Evolutionary conservation across 768 basidiomycete genomes (phyloP), one percentile per base, ranked within the genome.

Genomic region (Lactifluus volemus): DNA sequence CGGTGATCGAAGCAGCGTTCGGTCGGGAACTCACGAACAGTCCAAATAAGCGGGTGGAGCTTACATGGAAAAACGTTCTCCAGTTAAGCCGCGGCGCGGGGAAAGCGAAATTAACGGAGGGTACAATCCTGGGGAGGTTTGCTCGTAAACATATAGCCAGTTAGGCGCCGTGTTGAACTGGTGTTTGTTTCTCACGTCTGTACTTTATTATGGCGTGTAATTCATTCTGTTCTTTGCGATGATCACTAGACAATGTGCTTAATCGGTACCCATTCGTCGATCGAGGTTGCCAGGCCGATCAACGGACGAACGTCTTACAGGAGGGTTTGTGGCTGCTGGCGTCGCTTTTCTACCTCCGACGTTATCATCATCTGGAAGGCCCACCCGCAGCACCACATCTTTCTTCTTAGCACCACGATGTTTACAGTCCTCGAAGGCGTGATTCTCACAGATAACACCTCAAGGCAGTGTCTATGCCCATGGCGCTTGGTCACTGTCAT

Each of bases 11-110:
- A 17, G 51, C 47, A 29, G 53, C 51, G 6, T 59, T 67, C 12
- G 61, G 63, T 9, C 41, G 42, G 19, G 67, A 63, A 39, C 49
- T 65, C 45, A 61, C 63, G 53, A 66, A 65, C 59, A 65, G 68
- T 50, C 58, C 68, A 17, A 41, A 25, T 14, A 65, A 67, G 51
- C 55, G 47, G 36, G 50, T 8, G 42, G 17, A 34, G 36, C 49
- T 53, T 41, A 17, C 57, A 62, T 47, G 58, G 55, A 25, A 49
- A 58, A 11, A 60, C 70, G 25, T n/a, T 71, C 70, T 52, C 73
- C 72, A 10, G 73, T 65, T 68, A 76, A 73, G 67, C 72, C 68
- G 63, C 78, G 79, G 67, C 74, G 78, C 42, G 64, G 71, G 21
- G 47, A 68, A 68, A 54, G n/a, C 48, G 25, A n/a, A 34, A 32